phyloP scores from a whole-genome alignment of 1,284 basidiomycete genomes.

The Cystobasidium sp. region DNA sequence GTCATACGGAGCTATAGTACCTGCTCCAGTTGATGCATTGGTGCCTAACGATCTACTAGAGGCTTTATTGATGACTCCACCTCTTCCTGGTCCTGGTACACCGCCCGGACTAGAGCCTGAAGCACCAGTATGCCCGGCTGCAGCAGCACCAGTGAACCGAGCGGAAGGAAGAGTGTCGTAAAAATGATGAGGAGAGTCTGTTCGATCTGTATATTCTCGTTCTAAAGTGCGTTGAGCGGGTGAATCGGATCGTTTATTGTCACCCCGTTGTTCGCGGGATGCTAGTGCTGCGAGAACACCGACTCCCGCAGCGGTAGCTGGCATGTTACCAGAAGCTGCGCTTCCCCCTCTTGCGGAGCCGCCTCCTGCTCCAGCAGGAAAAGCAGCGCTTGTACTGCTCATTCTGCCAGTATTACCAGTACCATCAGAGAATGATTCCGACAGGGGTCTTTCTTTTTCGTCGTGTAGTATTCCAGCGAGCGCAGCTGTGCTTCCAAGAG shows the following conservation, averaged over 20 bases:
- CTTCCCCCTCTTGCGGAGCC: background rate
- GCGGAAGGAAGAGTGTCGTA: slow-evolving; percentile 2
- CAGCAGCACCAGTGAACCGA: background rate
- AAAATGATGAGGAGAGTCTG: slow-evolving; percentile 7
- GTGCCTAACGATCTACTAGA: slow-evolving; percentile 17
- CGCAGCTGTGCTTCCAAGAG: slow-evolving; percentile 23
- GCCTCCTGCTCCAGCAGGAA: background rate
- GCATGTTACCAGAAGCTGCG: background rate
- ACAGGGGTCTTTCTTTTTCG: background rate
- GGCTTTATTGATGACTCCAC: slow-evolving; percentile 22
- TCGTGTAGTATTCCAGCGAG: background rate
- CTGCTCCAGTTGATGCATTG: slow-evolving; percentile 16
- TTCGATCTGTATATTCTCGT: slow-evolving; percentile 16
- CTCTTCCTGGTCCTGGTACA: background rate
- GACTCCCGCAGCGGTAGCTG: slow-evolving; percentile 45
- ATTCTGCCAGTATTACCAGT: slow-evolving; percentile 8
- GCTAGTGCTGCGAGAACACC: slow-evolving; percentile 63
- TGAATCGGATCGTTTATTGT: slow-evolving; percentile 6
- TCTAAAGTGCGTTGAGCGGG: slow-evolving; percentile 14
- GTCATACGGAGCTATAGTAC: slow-evolving; percentile 64
- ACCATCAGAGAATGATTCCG: slow-evolving; percentile 18
- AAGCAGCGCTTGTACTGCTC: slow-evolving; percentile 10
- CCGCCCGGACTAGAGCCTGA: background rate
- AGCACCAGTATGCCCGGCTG: background rate
- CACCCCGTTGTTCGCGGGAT: slow-evolving; percentile 49